These are phyloP conservation scores for Lasiodiplodia hormozganensis DNA, from an alignment of 2,329 filamentous ascomycete genomes.

Conservation along the genomic window DNA sequence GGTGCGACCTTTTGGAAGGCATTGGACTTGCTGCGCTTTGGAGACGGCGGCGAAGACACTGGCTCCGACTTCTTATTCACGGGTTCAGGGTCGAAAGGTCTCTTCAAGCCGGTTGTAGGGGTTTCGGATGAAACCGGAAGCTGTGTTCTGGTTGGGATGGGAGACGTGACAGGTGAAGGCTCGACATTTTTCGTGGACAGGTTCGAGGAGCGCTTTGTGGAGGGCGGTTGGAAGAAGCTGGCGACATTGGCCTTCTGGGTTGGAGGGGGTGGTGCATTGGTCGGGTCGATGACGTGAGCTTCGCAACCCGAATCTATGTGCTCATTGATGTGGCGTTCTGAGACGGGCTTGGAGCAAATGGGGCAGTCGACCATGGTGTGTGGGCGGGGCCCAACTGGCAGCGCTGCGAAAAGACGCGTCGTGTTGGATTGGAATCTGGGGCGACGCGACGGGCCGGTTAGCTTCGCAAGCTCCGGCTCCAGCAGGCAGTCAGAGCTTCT, in stretches of 20 bases:
- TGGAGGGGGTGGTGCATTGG: conserved; percentile 37
- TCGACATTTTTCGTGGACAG: conserved; percentile 35
- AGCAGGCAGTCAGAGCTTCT: not conserved
- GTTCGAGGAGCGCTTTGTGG: conserved; percentile 49
- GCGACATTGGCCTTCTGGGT: conserved; percentile 52
- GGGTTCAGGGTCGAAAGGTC: not conserved
- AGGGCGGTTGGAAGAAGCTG: conserved; percentile 63
- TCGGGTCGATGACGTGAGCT: conserved; percentile 66
- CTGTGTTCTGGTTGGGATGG: conserved; percentile 17
- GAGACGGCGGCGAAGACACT: conserved; percentile 49
- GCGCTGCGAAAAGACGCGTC: conserved; percentile 1
- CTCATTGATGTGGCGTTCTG: conserved; percentile 78
- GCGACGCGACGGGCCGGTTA: conserved; percentile 21
- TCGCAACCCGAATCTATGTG: conserved; percentile 88
- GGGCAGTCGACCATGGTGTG: conserved; percentile 73
- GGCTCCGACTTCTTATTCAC: conserved; percentile 32
- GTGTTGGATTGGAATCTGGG: not conserved
- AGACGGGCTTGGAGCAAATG: conserved; percentile 78
- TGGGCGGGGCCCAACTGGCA: conserved; percentile 7
- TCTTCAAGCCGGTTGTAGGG: not conserved
- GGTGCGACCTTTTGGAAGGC: conserved; percentile 75
- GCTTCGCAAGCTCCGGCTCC: not conserved
- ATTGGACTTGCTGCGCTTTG: conserved; percentile 65
- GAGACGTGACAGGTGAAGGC: conserved; percentile 35
- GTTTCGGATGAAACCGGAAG: conserved; percentile 6